Evolutionary conservation across 73 alveolate genomes (phyloP), one percentile per base, ranked within the genome.

Genomic region (Durusdinium trenchii): DNA sequence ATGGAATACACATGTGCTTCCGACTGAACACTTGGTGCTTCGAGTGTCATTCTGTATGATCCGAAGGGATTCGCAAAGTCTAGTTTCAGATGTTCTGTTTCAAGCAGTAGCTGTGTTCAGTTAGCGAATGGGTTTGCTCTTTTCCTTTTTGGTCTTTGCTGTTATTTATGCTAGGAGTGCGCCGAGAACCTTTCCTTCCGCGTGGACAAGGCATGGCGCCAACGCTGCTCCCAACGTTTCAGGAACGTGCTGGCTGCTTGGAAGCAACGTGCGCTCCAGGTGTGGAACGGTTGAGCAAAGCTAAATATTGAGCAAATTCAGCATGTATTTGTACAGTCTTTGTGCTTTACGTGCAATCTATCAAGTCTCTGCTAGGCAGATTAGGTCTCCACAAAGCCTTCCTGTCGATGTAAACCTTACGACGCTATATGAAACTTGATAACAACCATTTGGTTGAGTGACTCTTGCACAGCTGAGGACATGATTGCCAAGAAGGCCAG

Each of bases 161-260:
- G n/a, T 60, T 2, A 32, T 2, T 2, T n/a, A 60, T 60, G 45
- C 71, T 85, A 87, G 95, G 95, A 87, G 95, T 87, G 95, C 45
- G 95, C 98, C n/a, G 98, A 91, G 98, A 91, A 91, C 90, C 16
- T 91, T 76, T 91, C 98, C 89, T 91, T 91, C 98, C 98, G 98
- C 78, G 98, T 91, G 76, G 98, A 91, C 78, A 91, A 91, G 90
- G 98, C 98, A 45, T 91, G 98, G 98, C 98, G 98, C 61, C 98
- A 91, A 76, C 98, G 98, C 75, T 91, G 98, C 89, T 91, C 98
- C 79, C 98, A 91, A 50, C 98, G 98, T 73, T 91, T 91, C 98
- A 87, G 98, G 75, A 91, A 91, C 98, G 78, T 91, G 47, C 89
- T 91, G 89, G 96, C 50, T 3, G 30, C 87, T 57, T 32, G 96